Percentiles rank a stretch among this genome's conserved stretches.
phyloP scores from a whole-genome alignment of 169 alveolate species.

The Plasmodium fragile region DNA sequence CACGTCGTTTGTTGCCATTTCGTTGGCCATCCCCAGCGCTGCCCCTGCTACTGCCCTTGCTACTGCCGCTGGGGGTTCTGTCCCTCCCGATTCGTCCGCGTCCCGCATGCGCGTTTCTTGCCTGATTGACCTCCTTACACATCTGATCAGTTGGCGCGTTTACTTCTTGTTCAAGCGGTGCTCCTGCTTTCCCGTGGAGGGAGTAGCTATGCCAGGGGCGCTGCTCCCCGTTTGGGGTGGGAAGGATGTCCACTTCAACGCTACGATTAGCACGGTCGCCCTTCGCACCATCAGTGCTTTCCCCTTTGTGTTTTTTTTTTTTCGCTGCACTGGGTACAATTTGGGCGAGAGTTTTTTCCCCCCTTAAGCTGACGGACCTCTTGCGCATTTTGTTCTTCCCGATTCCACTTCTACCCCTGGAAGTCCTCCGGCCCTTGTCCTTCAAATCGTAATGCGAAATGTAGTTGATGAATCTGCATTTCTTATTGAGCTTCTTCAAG shows the following conservation, averaged over 20 bases:
- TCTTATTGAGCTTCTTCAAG: constrained; percentile 42
- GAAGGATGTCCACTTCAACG: not conserved
- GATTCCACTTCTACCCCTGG: not conserved
- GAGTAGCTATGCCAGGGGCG: not conserved
- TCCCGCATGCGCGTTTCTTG: not conserved
- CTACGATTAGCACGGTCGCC: not conserved
- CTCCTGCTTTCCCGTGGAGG: not conserved
- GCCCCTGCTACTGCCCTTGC: not conserved
- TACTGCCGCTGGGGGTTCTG: not conserved
- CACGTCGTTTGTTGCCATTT: not conserved
- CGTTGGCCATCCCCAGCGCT: not conserved
- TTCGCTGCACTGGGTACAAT: not conserved
- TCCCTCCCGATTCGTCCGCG: not conserved
- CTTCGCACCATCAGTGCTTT: not conserved
- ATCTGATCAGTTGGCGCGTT: not conserved
- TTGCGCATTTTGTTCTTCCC: not conserved
- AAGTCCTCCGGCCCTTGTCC: not conserved
- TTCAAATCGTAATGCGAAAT: constrained; percentile 38
- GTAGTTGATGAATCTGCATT: constrained; percentile 48
- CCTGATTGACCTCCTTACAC: not conserved
- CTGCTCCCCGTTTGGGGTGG: not conserved
- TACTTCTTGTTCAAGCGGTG: not conserved
- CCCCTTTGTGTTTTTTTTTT: not conserved
- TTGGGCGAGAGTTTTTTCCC: not conserved
- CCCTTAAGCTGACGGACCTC: not conserved